These are phyloP conservation scores for Aspergillus asperescens DNA, from an alignment of 495 filamentous ascomycete species.

Conservation along the genomic window DNA sequence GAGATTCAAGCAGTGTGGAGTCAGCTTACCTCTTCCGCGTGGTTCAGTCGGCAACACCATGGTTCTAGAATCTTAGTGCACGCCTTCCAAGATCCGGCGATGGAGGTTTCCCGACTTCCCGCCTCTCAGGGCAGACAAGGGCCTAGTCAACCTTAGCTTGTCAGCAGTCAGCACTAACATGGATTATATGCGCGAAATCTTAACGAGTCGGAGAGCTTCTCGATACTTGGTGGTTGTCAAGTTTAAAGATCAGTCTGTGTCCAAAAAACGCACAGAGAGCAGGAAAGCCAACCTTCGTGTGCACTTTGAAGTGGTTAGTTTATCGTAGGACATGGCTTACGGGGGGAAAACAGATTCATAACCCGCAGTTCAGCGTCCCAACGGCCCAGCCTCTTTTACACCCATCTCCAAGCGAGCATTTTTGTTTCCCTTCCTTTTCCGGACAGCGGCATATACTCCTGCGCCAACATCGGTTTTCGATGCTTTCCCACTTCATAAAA, in stretches of 20 bases:
- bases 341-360: too few species aligned
- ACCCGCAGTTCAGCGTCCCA: background rate
- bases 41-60: slow-evolving; percentile 19
- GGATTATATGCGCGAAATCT: slow-evolving; percentile 11
- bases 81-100: slow-evolving; percentile 16
- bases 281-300: background rate
- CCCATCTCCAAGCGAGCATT: background rate
- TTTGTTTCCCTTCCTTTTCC: slow-evolving; percentile 2
- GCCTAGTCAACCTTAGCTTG: slow-evolving; percentile 6
- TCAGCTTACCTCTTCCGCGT: slow-evolving; percentile 20
- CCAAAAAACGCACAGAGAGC: too few species aligned
- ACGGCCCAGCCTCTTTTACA: background rate
- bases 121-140: slow-evolving; percentile 12
- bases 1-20: slow-evolving; percentile 12
- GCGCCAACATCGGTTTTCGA: background rate
- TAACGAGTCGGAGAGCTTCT: slow-evolving; percentile 15
- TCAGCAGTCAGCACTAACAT: slow-evolving; percentile 12
- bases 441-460: background rate
- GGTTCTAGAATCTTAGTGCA: slow-evolving; percentile 14
- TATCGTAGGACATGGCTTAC: background rate
- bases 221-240: slow-evolving; percentile 15
- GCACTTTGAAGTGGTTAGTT: background rate
- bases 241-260: slow-evolving; percentile 15
- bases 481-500: background rate
- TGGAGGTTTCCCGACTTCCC: slow-evolving; percentile 5